phyloP scores from a whole-genome alignment of 2,329 filamentous ascomycete genomes.

The Metarhizium brunneum region DNA sequence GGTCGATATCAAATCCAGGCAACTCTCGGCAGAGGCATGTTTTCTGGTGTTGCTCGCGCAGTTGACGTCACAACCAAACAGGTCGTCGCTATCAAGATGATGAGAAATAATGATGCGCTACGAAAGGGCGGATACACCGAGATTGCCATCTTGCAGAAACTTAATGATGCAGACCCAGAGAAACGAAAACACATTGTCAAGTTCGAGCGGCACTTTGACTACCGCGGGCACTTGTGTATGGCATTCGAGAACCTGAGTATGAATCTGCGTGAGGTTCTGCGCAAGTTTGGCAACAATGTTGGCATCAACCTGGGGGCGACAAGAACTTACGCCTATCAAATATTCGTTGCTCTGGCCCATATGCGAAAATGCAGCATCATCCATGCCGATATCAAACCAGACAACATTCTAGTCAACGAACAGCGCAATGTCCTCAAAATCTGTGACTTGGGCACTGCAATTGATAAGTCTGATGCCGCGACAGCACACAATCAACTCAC shows the following conservation, averaged over 20 bases:
- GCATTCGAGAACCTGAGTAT: conserved; percentile 92
- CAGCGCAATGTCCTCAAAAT: conserved; percentile 80
- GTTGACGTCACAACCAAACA: conserved; percentile 64
- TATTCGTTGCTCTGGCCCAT: conserved; percentile 80
- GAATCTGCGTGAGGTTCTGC: conserved; percentile 87
- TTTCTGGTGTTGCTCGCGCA: conserved; percentile 89
- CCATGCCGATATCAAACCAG: conserved; percentile 93
- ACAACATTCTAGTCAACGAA: conserved; percentile 90
- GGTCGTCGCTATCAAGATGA: conserved; percentile 93
- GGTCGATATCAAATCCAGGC: conserved; percentile 83
- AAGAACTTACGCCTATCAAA: conserved; percentile 83
- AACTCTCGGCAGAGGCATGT: conserved; percentile 87
- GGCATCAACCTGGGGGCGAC: conserved; percentile 87
- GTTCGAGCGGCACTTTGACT: conserved; percentile 80
- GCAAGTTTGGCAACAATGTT: conserved; percentile 90
- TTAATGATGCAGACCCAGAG: conserved; percentile 76
- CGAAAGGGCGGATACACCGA: conserved; percentile 89
- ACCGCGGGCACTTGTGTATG: conserved; percentile 92
- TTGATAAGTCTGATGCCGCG: conserved; percentile 70
- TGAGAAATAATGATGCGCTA: conserved; percentile 90
- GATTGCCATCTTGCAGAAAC: conserved; percentile 82
- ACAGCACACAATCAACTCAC: conserved; percentile 75
- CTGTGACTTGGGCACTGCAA: conserved; percentile 93
- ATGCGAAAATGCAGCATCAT: conserved; percentile 89
- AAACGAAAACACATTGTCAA: conserved; percentile 88